Percentiles rank a stretch among this genome's conserved stretches.
Evolutionary conservation across 1,139 yeast species (phyloP).

Genomic region (Pichia sp.): DNA sequence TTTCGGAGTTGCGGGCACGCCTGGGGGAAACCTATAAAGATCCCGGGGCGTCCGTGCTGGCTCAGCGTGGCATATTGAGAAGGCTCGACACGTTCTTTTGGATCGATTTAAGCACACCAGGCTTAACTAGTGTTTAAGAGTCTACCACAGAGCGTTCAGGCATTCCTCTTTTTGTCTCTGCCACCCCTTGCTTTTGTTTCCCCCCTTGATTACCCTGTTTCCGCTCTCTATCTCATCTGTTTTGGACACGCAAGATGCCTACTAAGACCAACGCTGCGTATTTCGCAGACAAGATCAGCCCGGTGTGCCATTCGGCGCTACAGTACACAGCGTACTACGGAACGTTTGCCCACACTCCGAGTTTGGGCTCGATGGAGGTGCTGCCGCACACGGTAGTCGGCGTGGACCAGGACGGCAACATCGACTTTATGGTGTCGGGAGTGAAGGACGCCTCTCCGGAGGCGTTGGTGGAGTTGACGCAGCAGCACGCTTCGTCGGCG

Average conservation of each 20-base stretch:
- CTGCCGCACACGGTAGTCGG: slow-evolving; percentile 49
- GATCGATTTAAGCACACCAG: too few relatives aligned
- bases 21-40: background rate
- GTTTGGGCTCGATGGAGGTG: slow-evolving; percentile 44
- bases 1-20: background rate
- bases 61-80: background rate
- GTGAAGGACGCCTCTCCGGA: background rate
- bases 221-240: too few relatives aligned
- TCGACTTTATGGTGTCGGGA: slow-evolving; percentile 37
- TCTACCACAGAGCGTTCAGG: too few relatives aligned
- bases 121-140: too few relatives aligned
- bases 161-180: background rate
- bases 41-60: background rate
- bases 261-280: slow-evolving; percentile 16
- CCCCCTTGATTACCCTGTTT: background rate
- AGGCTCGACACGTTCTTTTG: background rate
- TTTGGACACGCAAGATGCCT: slow-evolving; percentile 11
- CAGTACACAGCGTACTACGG: slow-evolving; percentile 43
- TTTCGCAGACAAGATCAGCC: slow-evolving; percentile 16
- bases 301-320: slow-evolving; percentile 19
- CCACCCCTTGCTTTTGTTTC: background rate
- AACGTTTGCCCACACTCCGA: slow-evolving; percentile 54
- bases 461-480: background rate
- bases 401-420: slow-evolving; percentile 47
- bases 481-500: background rate